phyloP scores from a whole-genome alignment of 306 rosid species.

The Adenanthera pavonina region DNA sequence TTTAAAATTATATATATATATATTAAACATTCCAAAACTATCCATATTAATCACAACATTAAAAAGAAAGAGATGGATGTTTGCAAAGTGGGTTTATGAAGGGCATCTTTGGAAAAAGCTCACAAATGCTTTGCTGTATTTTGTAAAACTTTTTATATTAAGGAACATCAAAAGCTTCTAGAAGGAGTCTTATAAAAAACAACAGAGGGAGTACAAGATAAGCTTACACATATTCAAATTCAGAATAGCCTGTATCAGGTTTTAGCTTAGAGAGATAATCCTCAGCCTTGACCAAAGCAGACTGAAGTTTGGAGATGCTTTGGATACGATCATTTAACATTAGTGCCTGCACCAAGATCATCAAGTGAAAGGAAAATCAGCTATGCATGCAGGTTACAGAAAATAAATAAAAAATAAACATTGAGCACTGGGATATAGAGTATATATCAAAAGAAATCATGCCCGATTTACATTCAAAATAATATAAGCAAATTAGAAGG shows the following conservation, averaged over 20 bases:
- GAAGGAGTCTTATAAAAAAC: no score
- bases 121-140: no score
- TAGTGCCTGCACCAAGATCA: constrained; percentile 63
- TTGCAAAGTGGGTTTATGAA: no score
- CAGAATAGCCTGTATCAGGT: constrained; percentile 62
- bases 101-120: no score
- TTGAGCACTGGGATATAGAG: neutral
- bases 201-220: neutral
- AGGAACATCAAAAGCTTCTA: no score
- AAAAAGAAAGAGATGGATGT: no score
- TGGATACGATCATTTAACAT: constrained; percentile 85
- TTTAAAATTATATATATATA: no score
- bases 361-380: constrained; percentile 11
- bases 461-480: neutral
- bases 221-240: constrained; percentile 82
- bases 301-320: constrained; percentile 72
- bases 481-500: neutral
- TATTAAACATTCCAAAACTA: no score
- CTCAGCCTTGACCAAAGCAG: constrained; percentile 82
- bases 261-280: constrained; percentile 70
- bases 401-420: neutral
- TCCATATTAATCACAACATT: no score
- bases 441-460: neutral
- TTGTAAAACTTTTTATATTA: no score
- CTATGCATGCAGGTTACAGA: constrained; percentile 3